Conservation (phyloP, 768 basidiomycete genomes). For the Fomitopsis serialis region DNA sequence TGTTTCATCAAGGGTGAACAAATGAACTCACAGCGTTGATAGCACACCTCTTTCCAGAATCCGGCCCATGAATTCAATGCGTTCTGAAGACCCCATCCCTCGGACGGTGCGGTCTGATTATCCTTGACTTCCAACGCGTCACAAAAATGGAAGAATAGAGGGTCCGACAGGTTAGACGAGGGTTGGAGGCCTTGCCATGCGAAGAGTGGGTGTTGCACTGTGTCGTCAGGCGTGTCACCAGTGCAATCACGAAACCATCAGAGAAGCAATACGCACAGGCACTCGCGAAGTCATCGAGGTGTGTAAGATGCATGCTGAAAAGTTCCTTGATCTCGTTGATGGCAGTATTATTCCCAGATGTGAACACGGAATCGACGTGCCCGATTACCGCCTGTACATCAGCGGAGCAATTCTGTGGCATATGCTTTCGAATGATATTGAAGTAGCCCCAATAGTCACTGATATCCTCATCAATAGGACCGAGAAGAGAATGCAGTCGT, state of each 20-base stretch:
- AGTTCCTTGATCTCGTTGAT: slow-evolving; percentile 49
- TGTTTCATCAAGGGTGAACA: too few relatives aligned
- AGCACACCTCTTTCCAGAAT: slow-evolving; percentile 47
- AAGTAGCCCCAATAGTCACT: slow-evolving; percentile 69
- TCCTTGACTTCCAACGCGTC: slow-evolving; percentile 66
- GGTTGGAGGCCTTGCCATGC: slow-evolving; percentile 66
- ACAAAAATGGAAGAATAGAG: slow-evolving; percentile 54
- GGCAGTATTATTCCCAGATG: slow-evolving; percentile 35
- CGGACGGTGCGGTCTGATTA: slow-evolving; percentile 42
- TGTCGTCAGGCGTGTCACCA: neutral
- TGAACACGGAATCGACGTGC: slow-evolving; percentile 55
- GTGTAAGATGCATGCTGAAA: slow-evolving; percentile 55
- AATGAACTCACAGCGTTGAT: too few relatives aligned
- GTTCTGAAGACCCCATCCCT: slow-evolving; percentile 60
- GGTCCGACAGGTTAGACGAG: slow-evolving; percentile 34
- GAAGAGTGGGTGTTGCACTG: slow-evolving; percentile 44
- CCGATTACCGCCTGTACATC: slow-evolving; percentile 61
- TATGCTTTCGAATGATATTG: slow-evolving; percentile 60
- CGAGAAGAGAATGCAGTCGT: neutral
- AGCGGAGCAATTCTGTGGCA: slow-evolving; percentile 70
- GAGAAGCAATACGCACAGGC: slow-evolving; percentile 30
- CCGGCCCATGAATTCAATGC: slow-evolving; percentile 56
- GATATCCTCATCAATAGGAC: neutral
- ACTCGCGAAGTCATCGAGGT: slow-evolving; percentile 63
- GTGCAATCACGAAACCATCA: neutral